Evolutionary conservation across 1,139 yeast genomes (phyloP).

Genomic region (Yamadazyma kanchanaburiensis): DNA sequence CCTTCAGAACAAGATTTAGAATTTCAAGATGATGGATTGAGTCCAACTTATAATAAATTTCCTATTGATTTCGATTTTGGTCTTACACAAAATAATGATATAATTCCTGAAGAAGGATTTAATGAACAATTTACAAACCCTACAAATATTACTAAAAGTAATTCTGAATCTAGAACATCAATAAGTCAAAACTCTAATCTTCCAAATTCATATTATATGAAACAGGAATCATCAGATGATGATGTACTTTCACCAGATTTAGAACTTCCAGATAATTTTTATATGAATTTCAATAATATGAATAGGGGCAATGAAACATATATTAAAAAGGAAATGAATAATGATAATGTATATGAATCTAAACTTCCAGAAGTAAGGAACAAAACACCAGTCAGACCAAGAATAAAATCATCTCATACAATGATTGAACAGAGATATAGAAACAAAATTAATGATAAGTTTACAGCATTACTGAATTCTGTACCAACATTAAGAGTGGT

Average conservation of each 20-base stretch:
- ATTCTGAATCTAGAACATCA: background rate
- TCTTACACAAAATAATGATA: conserved; percentile 7
- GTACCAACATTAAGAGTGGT: conserved; percentile 41
- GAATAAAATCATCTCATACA: conserved; percentile 37
- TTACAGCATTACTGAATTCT: conserved; percentile 35
- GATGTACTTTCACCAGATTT: conserved; percentile 8
- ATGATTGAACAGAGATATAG: conserved; percentile 46
- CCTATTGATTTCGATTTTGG: conserved; percentile 35
- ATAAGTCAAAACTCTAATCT: background rate
- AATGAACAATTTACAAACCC: background rate
- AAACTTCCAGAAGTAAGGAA: background rate
- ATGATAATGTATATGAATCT: background rate
- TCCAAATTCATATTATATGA: conserved; percentile 2
- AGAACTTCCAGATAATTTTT: conserved; percentile 5
- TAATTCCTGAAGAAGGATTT: background rate
- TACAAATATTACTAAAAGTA: background rate
- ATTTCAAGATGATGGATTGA: background rate
- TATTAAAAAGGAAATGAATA: too few relatives aligned
- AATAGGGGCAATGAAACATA: background rate
- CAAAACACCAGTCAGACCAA: conserved; percentile 9
- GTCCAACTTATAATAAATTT: conserved; percentile 10
- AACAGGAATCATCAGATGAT: conserved; percentile 9
- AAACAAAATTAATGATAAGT: conserved; percentile 44
- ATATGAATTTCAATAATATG: conserved; percentile 2
- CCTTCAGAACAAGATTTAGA: too few relatives aligned